Conservation (phyloP, 1,139 yeast species). For the Hemisphaericaspora subhashii region DNA sequence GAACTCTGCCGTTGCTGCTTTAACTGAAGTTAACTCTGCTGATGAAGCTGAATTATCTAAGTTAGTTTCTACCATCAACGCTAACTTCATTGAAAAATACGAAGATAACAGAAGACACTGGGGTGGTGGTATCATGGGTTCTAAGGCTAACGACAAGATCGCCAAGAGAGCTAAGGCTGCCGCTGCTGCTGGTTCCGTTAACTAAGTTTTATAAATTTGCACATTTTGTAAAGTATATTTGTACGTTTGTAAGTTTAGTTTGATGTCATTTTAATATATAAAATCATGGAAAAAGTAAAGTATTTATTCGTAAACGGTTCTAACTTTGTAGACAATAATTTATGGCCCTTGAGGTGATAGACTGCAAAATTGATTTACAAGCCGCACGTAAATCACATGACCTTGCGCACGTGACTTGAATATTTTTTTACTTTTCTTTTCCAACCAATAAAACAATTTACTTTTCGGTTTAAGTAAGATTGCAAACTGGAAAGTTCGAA, state of each 20-base stretch:
- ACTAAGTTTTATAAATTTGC: slow-evolving; percentile 6
- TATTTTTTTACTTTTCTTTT: not conserved
- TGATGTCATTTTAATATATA: slow-evolving; percentile 1
- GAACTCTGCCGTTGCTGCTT: slow-evolving; percentile 95
- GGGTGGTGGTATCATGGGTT: slow-evolving; percentile 99
- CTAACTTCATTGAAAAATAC: slow-evolving; percentile 89
- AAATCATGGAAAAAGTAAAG: not conserved
- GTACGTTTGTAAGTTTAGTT: slow-evolving; percentile 6
- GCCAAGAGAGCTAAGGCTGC: slow-evolving; percentile 46
- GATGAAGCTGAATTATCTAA: slow-evolving; percentile 94
- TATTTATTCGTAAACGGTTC: no score
- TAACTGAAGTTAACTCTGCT: slow-evolving; percentile 90
- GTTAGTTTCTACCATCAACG: slow-evolving; percentile 86
- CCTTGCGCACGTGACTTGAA: not conserved
- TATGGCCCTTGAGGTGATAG: no score
- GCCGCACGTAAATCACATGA: not conserved
- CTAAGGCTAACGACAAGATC: slow-evolving; percentile 79
- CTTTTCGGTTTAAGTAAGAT: slow-evolving; percentile 9
- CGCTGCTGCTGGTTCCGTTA: slow-evolving; percentile 21
- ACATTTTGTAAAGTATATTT: slow-evolving; percentile 1
- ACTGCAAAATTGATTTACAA: no score
- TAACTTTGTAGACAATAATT: no score
- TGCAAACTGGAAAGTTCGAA: slow-evolving; percentile 1
- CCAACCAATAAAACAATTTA: slow-evolving; percentile 13
- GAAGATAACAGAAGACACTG: slow-evolving; percentile 97